Base-by-base conservation (phyloP, 1,139 yeast genomes). In the Nakaseomyces delphensis region DNA sequence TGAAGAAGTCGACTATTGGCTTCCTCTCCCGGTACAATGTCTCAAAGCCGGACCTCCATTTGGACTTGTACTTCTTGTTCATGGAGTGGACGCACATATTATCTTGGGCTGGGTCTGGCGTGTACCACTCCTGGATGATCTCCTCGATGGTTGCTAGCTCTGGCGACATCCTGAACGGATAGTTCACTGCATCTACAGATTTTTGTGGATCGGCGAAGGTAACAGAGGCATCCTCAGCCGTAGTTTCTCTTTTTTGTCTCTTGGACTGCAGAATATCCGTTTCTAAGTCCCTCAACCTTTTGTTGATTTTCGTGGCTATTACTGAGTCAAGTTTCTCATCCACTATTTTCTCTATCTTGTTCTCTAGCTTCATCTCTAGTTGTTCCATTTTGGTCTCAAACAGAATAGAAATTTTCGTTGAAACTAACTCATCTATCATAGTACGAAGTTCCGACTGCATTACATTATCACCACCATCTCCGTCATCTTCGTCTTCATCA, bases 71-170 rank as follows among this genome's bases (percentile, higher is more conserved):
- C 20, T 45, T 46, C 37, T 55, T 55, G 43, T 59, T 59, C 62
- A 59, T 56, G 2, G 59, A 51, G 41, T 58, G 63, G 2, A 59
- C 54, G 38, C 61, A 59, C 41, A 57, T 52, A 31, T 53, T 49
- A 16, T 44, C 41, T 47, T 48, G 44, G 2, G 48, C 40, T 2
- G 60, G 57, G 39, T 57, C 57, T 13, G 64, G 64, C 3, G 62
- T 56, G 39, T 58, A 59, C 63, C 63, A 59, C 45, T 59, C 64
- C 16, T 53, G 44, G 14, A 59, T 47, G 2, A 59, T 46, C 23
- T 47, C 59, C 39, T 57, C 58, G 16, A 59, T 53, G 8, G 52
- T 38, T 28, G 45, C 42, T 11, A 55, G 40, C 10, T 38, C 35
- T 1, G 52, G 43, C 25, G 51, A 43, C 44, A 56, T 44, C 13